phyloP scores from a whole-genome alignment of 495 filamentous ascomycete genomes.

The Cudoniella acicularis region DNA sequence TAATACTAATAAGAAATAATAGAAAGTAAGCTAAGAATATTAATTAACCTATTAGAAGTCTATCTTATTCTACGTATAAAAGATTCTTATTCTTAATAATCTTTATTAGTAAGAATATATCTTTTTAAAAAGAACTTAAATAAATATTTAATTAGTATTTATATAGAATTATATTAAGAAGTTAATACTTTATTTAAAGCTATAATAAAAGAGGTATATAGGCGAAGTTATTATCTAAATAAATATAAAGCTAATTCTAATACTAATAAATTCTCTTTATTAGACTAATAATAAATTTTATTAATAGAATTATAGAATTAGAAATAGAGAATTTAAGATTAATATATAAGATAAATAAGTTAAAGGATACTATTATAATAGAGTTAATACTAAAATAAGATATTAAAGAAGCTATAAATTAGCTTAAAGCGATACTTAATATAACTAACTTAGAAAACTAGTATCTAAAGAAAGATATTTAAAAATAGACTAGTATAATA shows the following conservation, averaged over 20 bases:
- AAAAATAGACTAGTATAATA: conserved; percentile 18
- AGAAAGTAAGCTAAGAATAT: conserved; percentile 25
- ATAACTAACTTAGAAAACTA: conserved; percentile 17
- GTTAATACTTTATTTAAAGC: conserved; percentile 24
- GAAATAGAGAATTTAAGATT: conserved; percentile 20
- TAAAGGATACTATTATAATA: conserved; percentile 9
- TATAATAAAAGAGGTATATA: conserved; percentile 18
- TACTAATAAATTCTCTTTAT: conserved; percentile 18
- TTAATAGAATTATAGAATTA: conserved; percentile 19
- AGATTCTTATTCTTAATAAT: conserved; percentile 19
- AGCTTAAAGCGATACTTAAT: conserved; percentile 16
- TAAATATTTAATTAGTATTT: conserved; percentile 10
- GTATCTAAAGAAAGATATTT: conserved; percentile 18
- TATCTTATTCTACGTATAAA: conserved; percentile 18
- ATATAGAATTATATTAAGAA: conserved; percentile 25
- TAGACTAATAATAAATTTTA: conserved; percentile 21
- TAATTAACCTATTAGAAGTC: conserved; percentile 23
- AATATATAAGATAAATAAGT: conserved; percentile 19
- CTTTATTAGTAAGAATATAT: conserved; percentile 12
- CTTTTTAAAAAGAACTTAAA: neutral
- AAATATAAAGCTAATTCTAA: conserved; percentile 16
- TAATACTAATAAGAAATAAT: conserved; percentile 24
- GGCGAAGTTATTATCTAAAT: conserved; percentile 10
- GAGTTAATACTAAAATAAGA: conserved; percentile 20
- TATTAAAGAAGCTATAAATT: conserved; percentile 14